Base-by-base conservation (phyloP, 208 protist species). In the Acanthamoeba triangularis region DNA sequence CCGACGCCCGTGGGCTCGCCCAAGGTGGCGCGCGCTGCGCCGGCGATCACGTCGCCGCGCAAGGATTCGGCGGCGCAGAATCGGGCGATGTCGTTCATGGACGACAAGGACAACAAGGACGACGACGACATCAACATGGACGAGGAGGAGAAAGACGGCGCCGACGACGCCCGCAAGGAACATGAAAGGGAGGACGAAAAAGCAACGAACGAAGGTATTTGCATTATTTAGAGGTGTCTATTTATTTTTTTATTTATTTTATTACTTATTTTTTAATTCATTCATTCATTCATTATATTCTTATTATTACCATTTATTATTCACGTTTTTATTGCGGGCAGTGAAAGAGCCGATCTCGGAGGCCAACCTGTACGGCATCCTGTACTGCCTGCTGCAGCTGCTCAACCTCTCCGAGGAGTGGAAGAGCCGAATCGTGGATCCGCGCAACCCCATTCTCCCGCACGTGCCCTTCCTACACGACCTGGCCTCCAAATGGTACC, bases 391-490 rank as follows among this genome's bases (percentile, higher is more conserved):
- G 10, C 65, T 94, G 11, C 88, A 94, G 49, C 44, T 94, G 33
- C 28, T 54, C 16, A 78, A 47, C 67, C 35, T 94, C 16, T 94
- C 88, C 10, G 88, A 94, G 14, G 88, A 94, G 47, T 94, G 88
- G 88, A 94, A 94, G 67, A 78, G 25, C 63, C 56, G 88, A 41
- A 6, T 44, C 63, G 30, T 78, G 23, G 88, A 94, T 54, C 67
- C 88, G n/a, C 56, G 88, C 56, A 94, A 94, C 78, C 88, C 67
- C 16, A 94, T 94, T 33, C 65, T 94, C 11, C 88, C 88, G 14
- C 88, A 94, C 14, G 35, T 94, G 7, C 63, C 63, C 33, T 94
- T 94, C 33, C 33, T 94, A 11, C 49, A 61, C 30, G 65, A 94
- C 10, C 88, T 94, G 11, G 63, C 49, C 49, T 54, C 88, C n/a